These are phyloP conservation scores for Fusarium sp. DNA, from an alignment of 2,329 filamentous ascomycete genomes.

Conservation along the genomic window DNA sequence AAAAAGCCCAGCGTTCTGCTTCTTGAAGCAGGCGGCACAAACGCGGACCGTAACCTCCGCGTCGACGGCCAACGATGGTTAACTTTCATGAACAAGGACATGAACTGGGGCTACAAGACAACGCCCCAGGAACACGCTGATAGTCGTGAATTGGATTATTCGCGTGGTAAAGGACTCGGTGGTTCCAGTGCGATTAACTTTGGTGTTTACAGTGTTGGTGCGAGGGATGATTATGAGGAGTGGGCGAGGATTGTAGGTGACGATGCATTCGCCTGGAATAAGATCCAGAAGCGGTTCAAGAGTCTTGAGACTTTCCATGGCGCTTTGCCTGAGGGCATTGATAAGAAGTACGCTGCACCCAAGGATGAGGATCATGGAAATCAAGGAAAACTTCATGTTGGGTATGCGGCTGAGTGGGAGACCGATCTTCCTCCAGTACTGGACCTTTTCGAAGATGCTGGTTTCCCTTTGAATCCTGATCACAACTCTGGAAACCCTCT, in stretches of 20 bases:
- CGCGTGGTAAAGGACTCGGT: conserved; percentile 63
- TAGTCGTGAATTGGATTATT: conserved; percentile 60
- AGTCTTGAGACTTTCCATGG: conserved; percentile 65
- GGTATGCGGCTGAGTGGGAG: conserved; percentile 62
- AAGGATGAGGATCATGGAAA: conserved; percentile 60
- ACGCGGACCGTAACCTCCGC: conserved; percentile 60
- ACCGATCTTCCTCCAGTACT: conserved; percentile 58
- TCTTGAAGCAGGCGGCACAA: conserved; percentile 67
- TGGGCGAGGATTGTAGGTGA: conserved; percentile 69
- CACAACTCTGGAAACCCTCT: conserved; percentile 69
- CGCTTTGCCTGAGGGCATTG: conserved; percentile 50
- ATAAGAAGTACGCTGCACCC: conserved; percentile 61
- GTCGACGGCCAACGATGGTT: conserved; percentile 67
- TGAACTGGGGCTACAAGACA: conserved; percentile 67
- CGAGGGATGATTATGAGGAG: conserved; percentile 70
- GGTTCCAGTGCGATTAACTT: conserved; percentile 67
- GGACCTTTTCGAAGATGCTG: conserved; percentile 61
- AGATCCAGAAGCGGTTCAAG: conserved; percentile 63
- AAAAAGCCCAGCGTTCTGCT: conserved; percentile 66
- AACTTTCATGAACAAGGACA: conserved; percentile 59
- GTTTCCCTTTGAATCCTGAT: conserved; percentile 63
- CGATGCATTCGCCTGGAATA: conserved; percentile 65
- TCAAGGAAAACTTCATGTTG: conserved; percentile 60
- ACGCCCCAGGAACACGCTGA: conserved; percentile 58
- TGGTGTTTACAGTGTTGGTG: conserved; percentile 65